Evolutionary conservation across 2,329 filamentous ascomycete genomes (phyloP).

Genomic region (Simplicillium aogashimaense): DNA sequence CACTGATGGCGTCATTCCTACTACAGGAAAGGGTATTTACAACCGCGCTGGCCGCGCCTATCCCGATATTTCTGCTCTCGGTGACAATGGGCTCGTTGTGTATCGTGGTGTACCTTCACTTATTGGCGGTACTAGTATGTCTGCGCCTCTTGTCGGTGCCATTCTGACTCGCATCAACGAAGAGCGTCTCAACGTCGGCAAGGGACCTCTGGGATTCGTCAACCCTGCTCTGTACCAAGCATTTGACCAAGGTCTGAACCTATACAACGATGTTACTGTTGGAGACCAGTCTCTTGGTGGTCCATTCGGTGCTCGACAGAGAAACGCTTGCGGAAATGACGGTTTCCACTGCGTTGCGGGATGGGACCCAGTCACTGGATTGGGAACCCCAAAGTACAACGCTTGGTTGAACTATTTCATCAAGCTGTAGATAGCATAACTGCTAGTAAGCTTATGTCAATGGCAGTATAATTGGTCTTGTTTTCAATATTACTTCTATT

Average conservation of each 20-base stretch:
- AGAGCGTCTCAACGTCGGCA: constrained; percentile 20
- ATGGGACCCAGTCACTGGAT: constrained; percentile 17
- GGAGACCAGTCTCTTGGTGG: constrained; percentile 11
- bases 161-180: constrained; percentile 20
- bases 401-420: constrained; percentile 3
- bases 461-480: too few species aligned
- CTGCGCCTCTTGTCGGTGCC: constrained; percentile 9
- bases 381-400: constrained; percentile 10
- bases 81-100: constrained; percentile 31
- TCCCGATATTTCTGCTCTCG: constrained; percentile 34
- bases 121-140: constrained; percentile 36
- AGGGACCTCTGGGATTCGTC: constrained; percentile 25
- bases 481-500: too few species aligned
- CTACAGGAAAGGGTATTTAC: constrained; percentile 28
- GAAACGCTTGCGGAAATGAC: constrained; percentile 14
- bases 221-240: constrained; percentile 18
- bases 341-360: constrained; percentile 14
- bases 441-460: not conserved
- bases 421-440: not conserved
- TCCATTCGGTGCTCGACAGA: not conserved
- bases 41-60: constrained; percentile 26
- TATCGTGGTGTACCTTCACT: constrained; percentile 31
- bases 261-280: constrained; percentile 14
- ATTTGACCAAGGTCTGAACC: constrained; percentile 4
- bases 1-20: constrained; percentile 19